Evolutionary conservation across 169 alveolate genomes (phyloP), one percentile per base, ranked within the genome.

Genomic region (Plasmodium gonderi): DNA sequence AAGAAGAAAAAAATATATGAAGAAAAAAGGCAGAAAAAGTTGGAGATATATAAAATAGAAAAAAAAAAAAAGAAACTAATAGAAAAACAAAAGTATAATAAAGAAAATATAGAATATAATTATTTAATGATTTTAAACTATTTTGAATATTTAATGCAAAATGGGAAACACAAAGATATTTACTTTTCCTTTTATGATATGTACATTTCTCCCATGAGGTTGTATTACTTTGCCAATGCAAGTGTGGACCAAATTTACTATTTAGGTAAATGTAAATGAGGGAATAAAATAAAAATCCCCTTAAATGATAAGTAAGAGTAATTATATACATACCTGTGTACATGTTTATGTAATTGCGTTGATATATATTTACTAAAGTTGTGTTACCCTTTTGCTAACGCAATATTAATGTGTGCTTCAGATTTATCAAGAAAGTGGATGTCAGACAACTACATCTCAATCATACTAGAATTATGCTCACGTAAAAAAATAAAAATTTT

Each of bases 391-490:
- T 31, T 31, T 79, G 89, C 40, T 40, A 47, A 38, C 1, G 31
- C 64, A 40, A 29, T 11, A 38, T 42, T 80, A 40, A 80, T 26
- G 60, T 80, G 38, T 29, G 7, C 26, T 2, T 5, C 60, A 85
- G 93, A 89, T 65, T 60, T 89, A 36, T 89, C 93, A 76, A 77
- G 93, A 64, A 89, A 76, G 49, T 89, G 93, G 93, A 51, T 89
- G n/a, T 38, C 93, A 76, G 93, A 89, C 79, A 89, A 89, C 51
- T 89, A 89, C 60, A 49, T 77, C 54, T 38, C 93, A 14, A 33
- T 78, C 33, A 65, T 89, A 42, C 51, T 89, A 40, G 80, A 89
- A 76, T 89, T 89, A 29, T 89, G 93, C 38, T 44, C 69, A 54
- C 81, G 75, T 26, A 89, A 89, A 64, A 89, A 79, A 45, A 42